Base-by-base conservation (phyloP, 176 grass and related monocot genomes). In the Oryza meridionalis region DNA sequence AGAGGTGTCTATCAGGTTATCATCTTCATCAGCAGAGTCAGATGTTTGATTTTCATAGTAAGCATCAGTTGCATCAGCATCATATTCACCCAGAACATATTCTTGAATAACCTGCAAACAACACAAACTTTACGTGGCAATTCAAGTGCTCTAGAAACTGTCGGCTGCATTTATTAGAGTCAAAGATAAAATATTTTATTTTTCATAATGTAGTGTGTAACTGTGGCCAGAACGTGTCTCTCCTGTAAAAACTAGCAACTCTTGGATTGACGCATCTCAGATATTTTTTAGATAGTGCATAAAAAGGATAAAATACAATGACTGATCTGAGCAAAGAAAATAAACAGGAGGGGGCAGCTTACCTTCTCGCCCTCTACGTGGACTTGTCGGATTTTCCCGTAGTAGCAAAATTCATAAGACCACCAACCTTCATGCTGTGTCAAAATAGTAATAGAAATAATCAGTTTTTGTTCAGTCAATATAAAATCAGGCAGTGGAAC, bases 341-440 rank as follows among this genome's bases (percentile, higher is more conserved):
- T 8, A 40, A 69, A 64, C 0, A 70, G 67, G 13, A 37, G 37
- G 38, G 13, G 76, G 68, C 17, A 76, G 8, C 33, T 65, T 67
- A 99, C 96, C 81, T 91, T 90, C 0, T 96, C 90, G 44, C 73
- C 91, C 40, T 99, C 93, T 16, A 96, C 19, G 67, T 99, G 93
- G 85, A 94, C 73, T 88, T 99, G 96, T 22, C 85, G 65, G 78
- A 99, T 90, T 69, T 79, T 93, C 38, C 85, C 87, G 53, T 94
- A 88, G 75, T 90, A 99, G 87, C 96, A 99, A 75, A 99, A 92
- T 71, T 99, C 96, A 69, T 96, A 99, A 11, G 91, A 90, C 96
- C 96, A 99, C 96, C 96, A 96, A 78, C 91, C 91, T 65, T 99
- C 93, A 9, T 86, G 75, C 96, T 99, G 86, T 0, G 67, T 42